Base-by-base conservation (phyloP, 495 filamentous ascomycete species). In the Chaetomium cochliodes region DNA sequence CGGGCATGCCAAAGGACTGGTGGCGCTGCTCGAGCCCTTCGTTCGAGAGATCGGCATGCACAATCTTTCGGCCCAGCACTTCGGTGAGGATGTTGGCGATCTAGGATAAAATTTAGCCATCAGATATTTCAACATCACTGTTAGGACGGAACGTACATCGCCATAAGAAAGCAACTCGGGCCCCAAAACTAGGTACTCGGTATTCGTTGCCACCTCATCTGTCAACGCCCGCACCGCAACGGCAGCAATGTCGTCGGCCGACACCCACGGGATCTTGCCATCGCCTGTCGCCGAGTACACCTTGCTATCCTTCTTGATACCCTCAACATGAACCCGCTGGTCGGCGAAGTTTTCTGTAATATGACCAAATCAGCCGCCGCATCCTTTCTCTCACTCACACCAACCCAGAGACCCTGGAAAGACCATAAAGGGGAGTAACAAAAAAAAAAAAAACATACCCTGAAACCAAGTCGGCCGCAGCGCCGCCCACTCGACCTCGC, bases 261-360 rank as follows among this genome's bases (percentile, higher is more conserved):
- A 76, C n/a, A 84, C 68, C 69, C 79, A 84, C 0, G 79, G 76
- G 51, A 84, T 71, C 63, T 76, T 78, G 20, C 80, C 82, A 20
- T 76, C 62, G 16, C 76, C 71, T 0, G 77, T 74, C 7, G 80
- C 77, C 25, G 80, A 79, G 68, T 79, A 77, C 22, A 85, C 69
- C 49, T 73, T 76, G 70, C 72, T 69, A 62, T 80, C 74, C n/a
- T 77, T 69, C 11, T 68, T 72, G 66, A 85, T 76, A 0, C 74
- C 65, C 8, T 39, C n/a, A 11, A 70, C 53, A 57, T 77, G 72
- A 47, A 61, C 65, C 0, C 59, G 64, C 37, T 77, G 75, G 53
- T 74, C 65, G 41, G 68, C 60, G 26, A 77, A 70, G 65, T 76
- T 77, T 62, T 79, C 73, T 77, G 39, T 9, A 30, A 6, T 15